Evolutionary conservation across 2,329 filamentous ascomycete genomes (phyloP).

Genomic region (Penicillium sumatraense): DNA sequence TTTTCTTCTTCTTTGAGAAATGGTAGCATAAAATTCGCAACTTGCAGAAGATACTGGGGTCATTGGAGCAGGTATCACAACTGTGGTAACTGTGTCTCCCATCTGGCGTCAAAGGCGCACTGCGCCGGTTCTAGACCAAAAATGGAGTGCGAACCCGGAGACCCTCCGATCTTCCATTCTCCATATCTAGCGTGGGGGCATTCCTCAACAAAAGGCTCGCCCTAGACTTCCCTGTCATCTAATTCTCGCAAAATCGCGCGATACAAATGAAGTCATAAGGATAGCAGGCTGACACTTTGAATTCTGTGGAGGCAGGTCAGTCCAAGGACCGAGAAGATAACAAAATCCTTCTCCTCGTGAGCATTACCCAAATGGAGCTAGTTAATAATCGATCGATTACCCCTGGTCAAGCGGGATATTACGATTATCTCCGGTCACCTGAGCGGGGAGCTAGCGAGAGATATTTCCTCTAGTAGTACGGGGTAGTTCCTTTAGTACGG

Average conservation of each 20-base stretch:
- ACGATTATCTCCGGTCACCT: slow-evolving; percentile 9
- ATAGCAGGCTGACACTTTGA: neutral
- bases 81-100: neutral
- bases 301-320: neutral
- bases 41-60: no score
- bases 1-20: neutral
- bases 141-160: neutral
- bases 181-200: no score
- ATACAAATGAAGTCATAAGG: neutral
- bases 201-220: neutral
- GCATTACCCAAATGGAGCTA: neutral
- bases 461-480: no score
- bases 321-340: no score
- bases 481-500: no score
- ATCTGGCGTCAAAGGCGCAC: neutral
- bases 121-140: no score
- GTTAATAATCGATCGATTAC: slow-evolving; percentile 1
- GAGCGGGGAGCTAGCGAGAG: slow-evolving; percentile 6
- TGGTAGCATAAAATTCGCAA: no score
- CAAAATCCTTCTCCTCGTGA: neutral
- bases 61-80: no score
- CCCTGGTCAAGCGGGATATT: neutral
- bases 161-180: neutral
- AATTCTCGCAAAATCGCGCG: neutral
- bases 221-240: neutral